Percentiles rank a stretch among this genome's conserved stretches.
phyloP scores from a whole-genome alignment of 106 monocot species.

The Acanthochlamys bracteata region DNA sequence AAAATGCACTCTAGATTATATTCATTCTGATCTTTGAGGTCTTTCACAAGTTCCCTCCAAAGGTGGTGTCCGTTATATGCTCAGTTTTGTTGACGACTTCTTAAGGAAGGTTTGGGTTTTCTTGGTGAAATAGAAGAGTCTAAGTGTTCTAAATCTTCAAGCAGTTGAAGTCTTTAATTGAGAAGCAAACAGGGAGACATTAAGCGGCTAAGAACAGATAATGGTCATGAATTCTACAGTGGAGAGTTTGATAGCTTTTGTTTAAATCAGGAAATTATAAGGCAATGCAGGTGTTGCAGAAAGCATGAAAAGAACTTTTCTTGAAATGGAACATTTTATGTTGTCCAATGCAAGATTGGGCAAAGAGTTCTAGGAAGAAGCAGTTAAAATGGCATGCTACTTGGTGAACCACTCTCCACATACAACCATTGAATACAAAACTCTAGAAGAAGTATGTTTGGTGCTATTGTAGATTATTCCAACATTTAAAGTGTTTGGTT shows the following conservation, averaged over 20 bases:
- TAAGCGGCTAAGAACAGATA: conserved; percentile 14
- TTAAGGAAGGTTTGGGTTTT: conserved; percentile 7
- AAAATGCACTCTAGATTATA: conserved; percentile 2
- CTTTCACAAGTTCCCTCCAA: background rate
- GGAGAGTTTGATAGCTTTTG: conserved; percentile 13
- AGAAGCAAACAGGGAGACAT: conserved; percentile 17
- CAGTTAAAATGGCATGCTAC: conserved; percentile 11
- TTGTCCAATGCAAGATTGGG: conserved; percentile 8
- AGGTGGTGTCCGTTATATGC: background rate
- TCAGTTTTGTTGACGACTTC: conserved; percentile 6
- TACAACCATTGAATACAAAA: conserved; percentile 8
- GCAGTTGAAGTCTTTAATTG: conserved; percentile 12
- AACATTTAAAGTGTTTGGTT: conserved; percentile 23
- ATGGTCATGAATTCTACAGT: conserved; percentile 18
- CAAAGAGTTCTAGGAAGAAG: conserved; percentile 11
- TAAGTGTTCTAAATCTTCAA: conserved; percentile 19
- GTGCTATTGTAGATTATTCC: conserved; percentile 21
- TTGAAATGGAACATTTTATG: conserved; percentile 11
- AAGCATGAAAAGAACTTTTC: conserved; percentile 17
- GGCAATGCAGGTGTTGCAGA: conserved; percentile 15
- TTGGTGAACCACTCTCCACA: conserved; percentile 17
- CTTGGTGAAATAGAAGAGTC: conserved; percentile 12
- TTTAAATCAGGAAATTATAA: conserved; percentile 1
- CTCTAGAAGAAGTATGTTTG: conserved; percentile 15
- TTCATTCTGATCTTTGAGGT: conserved; percentile 6